Evolutionary conservation across 148 eudicot species (phyloP), one percentile per base, ranked within the genome.

Genomic region (Dysphania ambrosioides): DNA sequence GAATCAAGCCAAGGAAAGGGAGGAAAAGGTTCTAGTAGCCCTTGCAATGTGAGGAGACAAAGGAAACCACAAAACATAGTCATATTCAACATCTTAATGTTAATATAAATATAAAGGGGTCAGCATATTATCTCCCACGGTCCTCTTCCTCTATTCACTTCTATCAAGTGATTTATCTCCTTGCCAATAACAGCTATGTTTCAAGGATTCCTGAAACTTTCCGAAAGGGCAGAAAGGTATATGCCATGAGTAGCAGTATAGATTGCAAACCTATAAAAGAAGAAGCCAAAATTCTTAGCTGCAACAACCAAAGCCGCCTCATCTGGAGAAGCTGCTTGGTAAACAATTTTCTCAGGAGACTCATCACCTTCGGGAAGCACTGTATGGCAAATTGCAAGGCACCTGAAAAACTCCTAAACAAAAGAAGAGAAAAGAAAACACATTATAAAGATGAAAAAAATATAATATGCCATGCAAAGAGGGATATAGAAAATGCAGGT

Each of bases 311-410:
- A 83, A 70, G 99, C 99, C 79, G 99, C 85, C 81, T 95, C 99
- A 82, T 95, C 99, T 41, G 99, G 99, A 30, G 99, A 95, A 79
- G 99, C 92, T 63, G 99, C 99, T 88, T 95, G 99, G 82, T 95
- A 95, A 30, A 76, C 75, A 68, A 92, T 87, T 83, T 85, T 92
- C 80, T 95, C 99, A 44, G 91, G 97, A 80, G 94, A 79, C 79
- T 92, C 97, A 36, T 95, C 97, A 77, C 99, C 99, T 88, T 95
- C 99, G 69, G 96, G 97, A 78, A 95, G 94, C 72, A 95, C 99
- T 29, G 97, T 95, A 72, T 95, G 99, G 79, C 99, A 95, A 68
- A 95, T 92, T 27, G 97, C 99, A 77, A 95, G 96, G 84, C 99
- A 95, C 86, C 94, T 95, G 81, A 95, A 92, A 86, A 95, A 92